Base-by-base conservation (phyloP, 805 yeast genomes). In the Wickerhamomyces canadensis region DNA sequence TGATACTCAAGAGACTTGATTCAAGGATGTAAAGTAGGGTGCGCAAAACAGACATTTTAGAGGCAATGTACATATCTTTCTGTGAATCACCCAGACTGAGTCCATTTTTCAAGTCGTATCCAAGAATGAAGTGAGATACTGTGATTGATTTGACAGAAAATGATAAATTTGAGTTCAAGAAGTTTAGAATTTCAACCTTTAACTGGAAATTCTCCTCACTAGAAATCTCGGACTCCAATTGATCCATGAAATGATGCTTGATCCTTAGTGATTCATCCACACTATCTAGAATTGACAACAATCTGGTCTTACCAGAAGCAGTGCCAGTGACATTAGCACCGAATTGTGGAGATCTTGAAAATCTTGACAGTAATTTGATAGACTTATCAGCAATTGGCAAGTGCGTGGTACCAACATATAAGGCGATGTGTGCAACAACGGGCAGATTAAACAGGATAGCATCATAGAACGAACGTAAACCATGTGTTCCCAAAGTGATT, bases 211-310 rank as follows among this genome's bases (percentile, higher is more conserved):
- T 61, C 6, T 64, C 60, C 7, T 63, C 57, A n/a, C 52, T 46
- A 1, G 60, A 58, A 27, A 70, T 65, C 7, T 65, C 64, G 6
- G 75, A 49, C 31, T 74, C 80, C 17, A 82, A 49, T 51, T 86
- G 95, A 28, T 76, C 73, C 29, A 85, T 77, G 41, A 88, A 78
- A 0, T 87, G 77, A 47, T 74, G 75, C 42, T 83, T 75, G 27
- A 91, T 83, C 45, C 89, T 70, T 2, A 72, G 64, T 0, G 95
- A 77, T 47, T 89, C 96, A 47, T 85, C 85, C 23, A 84, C 75
- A 13, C 88, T 80, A 49, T 80, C 83, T 36, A 84, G 70, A 27
- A 84, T 69, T 0, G 86, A 78, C 33, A 89, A 58, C 12, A 91
- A 60, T 45, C 88, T 75, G 43, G 79, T 80, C 36, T 68, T 74